These are phyloP conservation scores for Trametes maxima DNA, from an alignment of 768 basidiomycete genomes.

Conservation along the genomic window DNA sequence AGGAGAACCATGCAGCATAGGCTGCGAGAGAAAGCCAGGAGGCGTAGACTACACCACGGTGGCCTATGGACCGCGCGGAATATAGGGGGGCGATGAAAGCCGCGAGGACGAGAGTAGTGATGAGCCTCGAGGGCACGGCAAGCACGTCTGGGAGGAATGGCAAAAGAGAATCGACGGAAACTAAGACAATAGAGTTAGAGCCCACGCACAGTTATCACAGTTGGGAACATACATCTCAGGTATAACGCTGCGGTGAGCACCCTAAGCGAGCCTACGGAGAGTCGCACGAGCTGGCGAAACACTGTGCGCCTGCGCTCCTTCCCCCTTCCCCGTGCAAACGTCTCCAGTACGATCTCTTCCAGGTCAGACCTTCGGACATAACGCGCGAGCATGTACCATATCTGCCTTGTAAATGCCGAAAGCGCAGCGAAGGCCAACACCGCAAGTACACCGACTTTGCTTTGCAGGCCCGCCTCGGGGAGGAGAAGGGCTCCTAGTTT, in stretches of 20 bases:
- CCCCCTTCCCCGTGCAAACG: constrained; percentile 57
- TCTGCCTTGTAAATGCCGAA: constrained; percentile 62
- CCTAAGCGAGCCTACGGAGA: constrained; percentile 47
- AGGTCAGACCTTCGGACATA: constrained; percentile 67
- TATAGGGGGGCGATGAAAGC: constrained; percentile 52
- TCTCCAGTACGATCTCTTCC: constrained; percentile 65
- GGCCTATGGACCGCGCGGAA: constrained; percentile 54
- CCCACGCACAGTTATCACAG: background rate
- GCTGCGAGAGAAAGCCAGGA: constrained; percentile 61
- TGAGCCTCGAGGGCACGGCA: constrained; percentile 39
- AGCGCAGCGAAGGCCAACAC: constrained; percentile 57
- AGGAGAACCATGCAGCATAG: constrained; percentile 64
- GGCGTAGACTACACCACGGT: constrained; percentile 55
- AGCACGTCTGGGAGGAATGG: constrained; percentile 47
- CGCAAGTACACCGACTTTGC: constrained; percentile 51
- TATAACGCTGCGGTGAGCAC: constrained; percentile 62
- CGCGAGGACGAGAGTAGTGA: constrained; percentile 45
- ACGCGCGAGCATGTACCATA: constrained; percentile 79
- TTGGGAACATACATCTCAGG: constrained; percentile 58
- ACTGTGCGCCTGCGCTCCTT: constrained; percentile 48
- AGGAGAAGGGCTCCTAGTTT: constrained; percentile 71
- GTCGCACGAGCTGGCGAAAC: constrained; percentile 48
- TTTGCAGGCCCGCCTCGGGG: constrained; percentile 48
- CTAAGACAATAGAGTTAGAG: constrained; percentile 36
- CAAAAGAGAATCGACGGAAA: constrained; percentile 53